These are phyloP conservation scores for Spinacia oleracea DNA, from an alignment of 179 eudicot species.

Conservation along the genomic window DNA sequence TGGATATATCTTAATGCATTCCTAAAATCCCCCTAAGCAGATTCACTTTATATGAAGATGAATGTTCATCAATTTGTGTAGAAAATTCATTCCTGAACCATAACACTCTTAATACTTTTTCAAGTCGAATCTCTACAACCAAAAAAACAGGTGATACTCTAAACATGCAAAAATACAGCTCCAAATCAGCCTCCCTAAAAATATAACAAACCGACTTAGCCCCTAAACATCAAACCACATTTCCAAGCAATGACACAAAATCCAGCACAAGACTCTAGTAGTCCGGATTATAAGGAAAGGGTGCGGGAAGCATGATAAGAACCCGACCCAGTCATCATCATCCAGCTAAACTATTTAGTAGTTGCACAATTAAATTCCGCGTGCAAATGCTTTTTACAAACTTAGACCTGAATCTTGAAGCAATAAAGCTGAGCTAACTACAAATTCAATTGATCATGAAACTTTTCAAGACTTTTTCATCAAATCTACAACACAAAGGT, in stretches of 20 bases:
- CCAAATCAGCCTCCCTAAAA: neutral
- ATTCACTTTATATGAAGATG: neutral
- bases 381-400: neutral
- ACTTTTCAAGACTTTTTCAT: neutral
- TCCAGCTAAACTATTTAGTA: neutral
- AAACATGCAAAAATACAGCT: neutral
- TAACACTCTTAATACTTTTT: neutral
- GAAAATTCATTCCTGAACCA: neutral
- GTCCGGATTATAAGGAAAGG: neutral
- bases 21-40: neutral
- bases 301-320: neutral
- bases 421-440: neutral
- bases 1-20: neutral
- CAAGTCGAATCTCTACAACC: neutral
- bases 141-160: neutral
- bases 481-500: neutral
- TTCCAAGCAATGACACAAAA: neutral
- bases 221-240: neutral
- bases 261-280: neutral
- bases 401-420: neutral
- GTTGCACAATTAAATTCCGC: neutral
- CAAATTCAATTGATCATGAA: neutral
- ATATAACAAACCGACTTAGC: neutral
- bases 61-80: neutral
- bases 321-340: neutral